Evolutionary conservation across 139 green algal species (phyloP).

Genomic region (Micromonas commoda): DNA sequence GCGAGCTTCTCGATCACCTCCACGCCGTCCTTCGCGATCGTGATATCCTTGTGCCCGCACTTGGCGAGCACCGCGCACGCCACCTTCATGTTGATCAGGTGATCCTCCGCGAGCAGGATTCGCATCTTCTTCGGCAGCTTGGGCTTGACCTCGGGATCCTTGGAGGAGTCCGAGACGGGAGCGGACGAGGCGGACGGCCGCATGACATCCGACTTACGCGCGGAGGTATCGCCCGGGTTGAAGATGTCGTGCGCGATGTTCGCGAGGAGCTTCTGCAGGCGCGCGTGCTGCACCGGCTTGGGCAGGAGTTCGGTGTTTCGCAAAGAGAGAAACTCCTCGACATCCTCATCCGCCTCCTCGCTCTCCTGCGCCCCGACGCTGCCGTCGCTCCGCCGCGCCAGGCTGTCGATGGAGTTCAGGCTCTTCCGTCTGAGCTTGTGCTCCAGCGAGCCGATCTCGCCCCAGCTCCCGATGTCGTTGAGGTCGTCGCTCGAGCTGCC

Average conservation of each 20-base stretch:
- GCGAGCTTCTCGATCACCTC: slow-evolving; percentile 14
- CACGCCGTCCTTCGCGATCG: slow-evolving; percentile 16
- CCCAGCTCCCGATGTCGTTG: not conserved
- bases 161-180: too few species aligned
- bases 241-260: not conserved
- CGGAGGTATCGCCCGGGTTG: not conserved
- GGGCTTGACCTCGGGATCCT: too few species aligned
- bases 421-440: too few species aligned
- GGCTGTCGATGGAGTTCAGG: not conserved
- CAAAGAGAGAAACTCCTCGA: slow-evolving; percentile 3
- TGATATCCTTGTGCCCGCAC: slow-evolving; percentile 3
- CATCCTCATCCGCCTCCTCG: not conserved
- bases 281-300: not conserved
- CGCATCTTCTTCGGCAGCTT: slow-evolving; percentile 16
- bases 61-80: not conserved
- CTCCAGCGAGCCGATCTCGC: not conserved
- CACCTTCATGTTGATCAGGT: slow-evolving; percentile 32
- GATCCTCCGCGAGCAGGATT: slow-evolving; percentile 32
- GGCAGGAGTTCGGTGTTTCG: not conserved
- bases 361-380: not conserved
- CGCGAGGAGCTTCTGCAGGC: not conserved
- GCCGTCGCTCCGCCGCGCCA: not conserved
- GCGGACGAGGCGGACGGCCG: too few species aligned
- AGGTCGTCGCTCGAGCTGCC: not conserved
- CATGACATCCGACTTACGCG: too few species aligned